Percentiles rank a stretch among this genome's conserved stretches.
phyloP scores from a whole-genome alignment of 768 basidiomycete genomes.

The Astraeus odoratus region DNA sequence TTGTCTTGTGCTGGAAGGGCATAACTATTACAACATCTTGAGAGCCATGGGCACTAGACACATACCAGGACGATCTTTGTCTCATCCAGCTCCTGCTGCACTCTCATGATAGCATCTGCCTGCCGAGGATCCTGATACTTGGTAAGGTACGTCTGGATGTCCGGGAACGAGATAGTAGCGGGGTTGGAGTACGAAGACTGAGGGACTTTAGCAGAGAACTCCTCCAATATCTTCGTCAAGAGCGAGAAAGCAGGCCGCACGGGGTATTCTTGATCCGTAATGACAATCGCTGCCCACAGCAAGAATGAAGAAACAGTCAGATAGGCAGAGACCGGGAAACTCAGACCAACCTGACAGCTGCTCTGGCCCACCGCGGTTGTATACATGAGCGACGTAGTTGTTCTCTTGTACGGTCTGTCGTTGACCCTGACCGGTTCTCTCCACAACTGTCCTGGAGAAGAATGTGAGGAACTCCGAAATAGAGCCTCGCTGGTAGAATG shows the following conservation, averaged over 20 bases:
- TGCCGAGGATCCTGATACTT: slow-evolving; percentile 97
- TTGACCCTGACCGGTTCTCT: slow-evolving; percentile 80
- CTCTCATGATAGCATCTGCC: slow-evolving; percentile 97
- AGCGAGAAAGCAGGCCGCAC: slow-evolving; percentile 95
- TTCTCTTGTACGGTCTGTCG: slow-evolving; percentile 94
- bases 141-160: slow-evolving; percentile 66
- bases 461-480: slow-evolving; percentile 92
- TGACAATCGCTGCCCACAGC: slow-evolving; percentile 63
- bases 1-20: slow-evolving; percentile 85
- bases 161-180: slow-evolving; percentile 67
- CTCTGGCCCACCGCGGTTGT: slow-evolving; percentile 83
- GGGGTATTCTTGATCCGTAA: slow-evolving; percentile 95
- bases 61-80: slow-evolving; percentile 96
- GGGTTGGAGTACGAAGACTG: slow-evolving; percentile 62
- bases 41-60: slow-evolving; percentile 5
- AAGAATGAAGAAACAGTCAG: slow-evolving; percentile 6
- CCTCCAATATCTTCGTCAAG: slow-evolving; percentile 87
- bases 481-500: slow-evolving; percentile 87
- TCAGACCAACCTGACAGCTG: slow-evolving; percentile 65
- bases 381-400: slow-evolving; percentile 87
- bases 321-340: not conserved
- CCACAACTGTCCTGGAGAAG: slow-evolving; percentile 87
- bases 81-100: slow-evolving; percentile 97
- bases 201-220: slow-evolving; percentile 78
- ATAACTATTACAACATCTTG: not conserved